Evolutionary conservation across 495 filamentous ascomycete genomes (phyloP), one percentile per base, ranked within the genome.

Genomic region (Penicillium silybi): DNA sequence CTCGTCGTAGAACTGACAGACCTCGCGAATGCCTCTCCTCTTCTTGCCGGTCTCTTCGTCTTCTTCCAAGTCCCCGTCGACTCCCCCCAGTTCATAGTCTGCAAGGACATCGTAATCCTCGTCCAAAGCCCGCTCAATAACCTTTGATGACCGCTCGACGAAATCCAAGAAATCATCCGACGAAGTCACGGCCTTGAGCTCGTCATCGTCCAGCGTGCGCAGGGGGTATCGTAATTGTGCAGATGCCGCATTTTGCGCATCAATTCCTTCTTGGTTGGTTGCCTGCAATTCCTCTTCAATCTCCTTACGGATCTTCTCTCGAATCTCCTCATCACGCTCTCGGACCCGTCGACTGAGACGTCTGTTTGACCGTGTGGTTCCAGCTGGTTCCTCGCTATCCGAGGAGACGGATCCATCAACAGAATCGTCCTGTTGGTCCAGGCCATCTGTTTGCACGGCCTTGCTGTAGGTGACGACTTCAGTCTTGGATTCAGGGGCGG

Each of bases 131-230:
- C 92, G 85, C 73, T 99, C 95, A 59, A 97, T 92, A 41, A 99
- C 90, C 75, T 97, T 99, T 40, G 88, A 92, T 25, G 92, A 97
- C 55, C 87, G 81, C 59, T 97, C 95, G 17, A 99, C 85, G 63
- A 99, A 99, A 59, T 95, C 89, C 54, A 95, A 76, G 63, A 97
- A 99, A 38, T 96, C 95, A 16, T 90, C 83, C 0, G 91, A 96
- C 34, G 87, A 85, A n/a, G 87, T 89, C 34, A 97, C 90, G 13
- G 92, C 95, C 56, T 85, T 85, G 29, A 95, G 74, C 67, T 99
- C 95, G 54, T 99, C 95, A 26, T 81, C 80, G 1, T 84, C 89
- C 27, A 99, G 79, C 44, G 80, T 79, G 56, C 91, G 83, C n/a
- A 85, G 82, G 19, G 93, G 92, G 58, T 91, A 95, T 37, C 85